phyloP scores from a whole-genome alignment of 2,329 filamentous ascomycete species.

The Aspergillus unguis region DNA sequence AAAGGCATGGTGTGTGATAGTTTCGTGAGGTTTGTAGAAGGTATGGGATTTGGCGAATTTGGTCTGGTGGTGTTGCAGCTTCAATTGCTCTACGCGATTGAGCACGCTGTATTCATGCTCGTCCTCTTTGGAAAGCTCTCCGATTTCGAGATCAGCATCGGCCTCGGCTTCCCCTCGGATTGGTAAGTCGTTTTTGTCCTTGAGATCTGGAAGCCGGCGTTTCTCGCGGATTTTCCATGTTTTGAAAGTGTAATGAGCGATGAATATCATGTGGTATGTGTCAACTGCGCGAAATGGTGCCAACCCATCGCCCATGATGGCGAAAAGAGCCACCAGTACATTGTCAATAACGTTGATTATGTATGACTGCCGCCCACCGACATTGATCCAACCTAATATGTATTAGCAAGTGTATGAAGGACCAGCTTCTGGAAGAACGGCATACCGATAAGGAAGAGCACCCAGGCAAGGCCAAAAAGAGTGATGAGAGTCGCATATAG shows the following conservation, averaged over 20 bases:
- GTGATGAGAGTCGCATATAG: conserved; percentile 80
- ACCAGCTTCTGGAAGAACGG: background rate
- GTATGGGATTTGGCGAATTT: conserved; percentile 81
- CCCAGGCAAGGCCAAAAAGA: conserved; percentile 81
- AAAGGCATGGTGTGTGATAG: conserved; percentile 75
- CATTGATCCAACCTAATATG: conserved; percentile 68
- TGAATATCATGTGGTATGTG: conserved; percentile 83
- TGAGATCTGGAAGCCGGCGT: conserved; percentile 58
- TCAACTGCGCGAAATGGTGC: conserved; percentile 74
- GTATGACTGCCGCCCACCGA: conserved; percentile 68
- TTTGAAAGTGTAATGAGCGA: conserved; percentile 67
- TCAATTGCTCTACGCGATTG: conserved; percentile 62
- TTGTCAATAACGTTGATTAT: conserved; percentile 68
- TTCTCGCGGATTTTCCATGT: conserved; percentile 66
- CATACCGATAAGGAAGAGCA: conserved; percentile 78
- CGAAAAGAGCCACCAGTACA: conserved; percentile 67
- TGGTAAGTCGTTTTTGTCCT: conserved; percentile 68
- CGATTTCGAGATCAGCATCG: conserved; percentile 47
- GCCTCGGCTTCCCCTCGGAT: conserved; percentile 40
- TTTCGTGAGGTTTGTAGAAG: conserved; percentile 88
- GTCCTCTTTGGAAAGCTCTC: conserved; percentile 43
- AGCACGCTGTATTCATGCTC: conserved; percentile 62
- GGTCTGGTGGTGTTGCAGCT: conserved; percentile 70
- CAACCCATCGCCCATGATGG: conserved; percentile 66
- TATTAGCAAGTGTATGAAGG: background rate